Evolutionary conservation across 2,329 filamentous ascomycete species (phyloP), one percentile per base, ranked within the genome.

Genomic region (Macrophomina tecta): DNA sequence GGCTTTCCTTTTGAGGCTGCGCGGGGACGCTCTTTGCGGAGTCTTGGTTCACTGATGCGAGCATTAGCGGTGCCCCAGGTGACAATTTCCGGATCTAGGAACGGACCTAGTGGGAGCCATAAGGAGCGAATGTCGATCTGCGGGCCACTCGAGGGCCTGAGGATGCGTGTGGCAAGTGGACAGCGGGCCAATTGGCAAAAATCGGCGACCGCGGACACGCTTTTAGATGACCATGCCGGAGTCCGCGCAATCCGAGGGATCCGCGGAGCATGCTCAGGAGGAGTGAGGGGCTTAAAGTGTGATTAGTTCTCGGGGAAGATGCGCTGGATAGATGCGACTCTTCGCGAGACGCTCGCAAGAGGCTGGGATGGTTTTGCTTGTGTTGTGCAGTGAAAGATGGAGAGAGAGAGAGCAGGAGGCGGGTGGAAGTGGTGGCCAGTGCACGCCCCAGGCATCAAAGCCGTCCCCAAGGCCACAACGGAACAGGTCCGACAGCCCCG

Each of bases 101-200:
- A 53, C 46, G n/a, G n/a, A 63, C 60, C 45, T 63, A n/a, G 11
- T 28, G 23, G 36, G 36, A 23, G 48, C 49, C 61, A 64, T 64
- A 48, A 14, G 5, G 46, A 23, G 14, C 38, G 4, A 9, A 48
- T 2, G 9, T 16, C 12, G 58, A 38, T 36, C 7, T 8, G 5
- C 2, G 6, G 5, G 5, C 4, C 18, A 1, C 8, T 18, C 23
- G 3, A 42, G 23, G 0, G 0, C 32, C 34, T 12, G 45, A 38
- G 6, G 30, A 16, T 16, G 28, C 28, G 18, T 9, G 7, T 4
- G 0, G 23, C 61, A 12, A 12, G 11, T 9, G 36, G 4, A 4
- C 5, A n/a, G 5, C 16, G 12, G 23, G 5, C 6, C 28, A 9
- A 18, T 34, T 30, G 51, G 9, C 16, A 23, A 3, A 23, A 16